phyloP scores from a whole-genome alignment of 2,329 filamentous ascomycete genomes.

The Trichoderma polysporum region DNA sequence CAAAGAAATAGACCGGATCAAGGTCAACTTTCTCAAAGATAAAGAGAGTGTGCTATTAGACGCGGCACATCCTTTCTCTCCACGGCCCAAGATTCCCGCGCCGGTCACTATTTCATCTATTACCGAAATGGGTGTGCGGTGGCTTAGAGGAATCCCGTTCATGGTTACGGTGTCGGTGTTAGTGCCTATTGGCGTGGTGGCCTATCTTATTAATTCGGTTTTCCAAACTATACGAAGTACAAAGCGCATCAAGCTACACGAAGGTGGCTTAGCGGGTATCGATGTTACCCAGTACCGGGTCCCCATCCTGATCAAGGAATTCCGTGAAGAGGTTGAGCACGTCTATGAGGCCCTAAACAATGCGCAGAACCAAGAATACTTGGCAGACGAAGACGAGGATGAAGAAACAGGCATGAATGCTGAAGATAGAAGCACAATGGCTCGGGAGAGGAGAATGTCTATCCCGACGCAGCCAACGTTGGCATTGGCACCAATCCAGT shows the following conservation, averaged over 20 bases:
- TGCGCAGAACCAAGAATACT: slow-evolving; percentile 68
- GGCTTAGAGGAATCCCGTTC: slow-evolving; percentile 59
- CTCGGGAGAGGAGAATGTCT: slow-evolving; percentile 43
- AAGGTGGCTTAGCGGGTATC: slow-evolving; percentile 66
- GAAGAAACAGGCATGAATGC: slow-evolving; percentile 36
- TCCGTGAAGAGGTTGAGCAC: slow-evolving; percentile 73
- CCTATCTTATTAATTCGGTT: slow-evolving; percentile 73
- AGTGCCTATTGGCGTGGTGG: slow-evolving; percentile 68
- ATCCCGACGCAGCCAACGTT: slow-evolving; percentile 63
- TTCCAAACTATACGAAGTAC: slow-evolving; percentile 75
- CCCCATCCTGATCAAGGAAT: slow-evolving; percentile 71
- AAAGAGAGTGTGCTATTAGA: slow-evolving; percentile 78
- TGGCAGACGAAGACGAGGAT: slow-evolving; percentile 56
- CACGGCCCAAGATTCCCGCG: slow-evolving; percentile 38
- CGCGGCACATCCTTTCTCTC: slow-evolving; percentile 57
- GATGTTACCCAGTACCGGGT: slow-evolving; percentile 70
- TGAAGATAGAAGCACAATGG: slow-evolving; percentile 44
- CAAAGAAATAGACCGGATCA: slow-evolving; percentile 62
- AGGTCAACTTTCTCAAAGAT: slow-evolving; percentile 70
- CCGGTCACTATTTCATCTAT: slow-evolving; percentile 35
- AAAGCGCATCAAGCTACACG: slow-evolving; percentile 73
- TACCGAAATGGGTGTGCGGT: slow-evolving; percentile 34
- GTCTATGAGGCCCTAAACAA: slow-evolving; percentile 72
- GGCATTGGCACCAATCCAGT: slow-evolving; percentile 76
- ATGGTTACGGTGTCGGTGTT: slow-evolving; percentile 65